Evolutionary conservation across 495 filamentous ascomycete species (phyloP).

Genomic region (Talaromyces stipitatus): DNA sequence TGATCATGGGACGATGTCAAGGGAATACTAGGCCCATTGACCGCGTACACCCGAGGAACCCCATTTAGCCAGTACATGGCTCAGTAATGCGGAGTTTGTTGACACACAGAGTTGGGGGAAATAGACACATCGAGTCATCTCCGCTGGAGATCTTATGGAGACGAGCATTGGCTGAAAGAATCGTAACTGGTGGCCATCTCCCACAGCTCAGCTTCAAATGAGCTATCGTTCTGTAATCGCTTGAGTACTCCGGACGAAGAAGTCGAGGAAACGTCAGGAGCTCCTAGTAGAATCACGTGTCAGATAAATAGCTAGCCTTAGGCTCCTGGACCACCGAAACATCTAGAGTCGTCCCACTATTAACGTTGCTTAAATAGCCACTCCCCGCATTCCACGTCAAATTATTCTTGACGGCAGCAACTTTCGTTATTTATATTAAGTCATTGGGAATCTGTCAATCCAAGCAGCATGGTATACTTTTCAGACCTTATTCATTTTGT

Average conservation of each 20-base stretch:
- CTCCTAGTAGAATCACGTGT: slow-evolving; percentile 6
- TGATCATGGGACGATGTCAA: slow-evolving; percentile 32
- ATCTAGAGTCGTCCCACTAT: slow-evolving; percentile 2
- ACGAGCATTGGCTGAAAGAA: not conserved
- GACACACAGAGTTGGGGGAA: slow-evolving; percentile 18
- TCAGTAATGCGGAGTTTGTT: slow-evolving; percentile 23
- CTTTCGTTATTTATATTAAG: not conserved
- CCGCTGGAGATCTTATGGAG: slow-evolving; percentile 13
- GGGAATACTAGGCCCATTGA: slow-evolving; percentile 46
- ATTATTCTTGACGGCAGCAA: not conserved
- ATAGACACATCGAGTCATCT: slow-evolving; percentile 35
- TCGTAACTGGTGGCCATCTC: not conserved
- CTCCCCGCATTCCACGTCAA: slow-evolving; percentile 8
- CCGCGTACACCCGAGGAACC: slow-evolving; percentile 81
- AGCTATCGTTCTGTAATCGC: not conserved
- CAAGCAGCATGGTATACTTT: not conserved
- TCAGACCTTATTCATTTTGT: not conserved
- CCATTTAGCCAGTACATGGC: slow-evolving; percentile 98
- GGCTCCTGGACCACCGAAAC: slow-evolving; percentile 4
- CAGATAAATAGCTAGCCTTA: not conserved
- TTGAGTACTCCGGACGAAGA: not conserved
- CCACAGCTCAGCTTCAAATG: not conserved
- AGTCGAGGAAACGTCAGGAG: not conserved
- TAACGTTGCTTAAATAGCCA: not conserved
- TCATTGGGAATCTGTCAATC: not conserved